phyloP scores from a whole-genome alignment of 1,139 yeast species.

The Diutina mesorugosa region DNA sequence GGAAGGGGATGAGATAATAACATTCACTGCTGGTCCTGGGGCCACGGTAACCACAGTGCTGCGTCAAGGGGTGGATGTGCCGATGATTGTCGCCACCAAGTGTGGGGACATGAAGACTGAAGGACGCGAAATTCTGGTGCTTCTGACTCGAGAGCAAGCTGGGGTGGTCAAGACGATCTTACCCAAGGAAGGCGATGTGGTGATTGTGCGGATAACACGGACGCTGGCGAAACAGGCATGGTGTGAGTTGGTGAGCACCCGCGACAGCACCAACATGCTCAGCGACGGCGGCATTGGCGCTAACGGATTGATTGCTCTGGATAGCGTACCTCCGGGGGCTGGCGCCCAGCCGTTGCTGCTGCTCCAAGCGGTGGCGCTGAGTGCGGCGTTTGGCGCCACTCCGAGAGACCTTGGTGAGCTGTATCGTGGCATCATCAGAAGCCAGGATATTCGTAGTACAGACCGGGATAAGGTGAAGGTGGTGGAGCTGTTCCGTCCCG shows the following conservation, averaged over 20 bases:
- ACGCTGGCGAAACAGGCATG: constrained; percentile 60
- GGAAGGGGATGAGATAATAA: constrained; percentile 9
- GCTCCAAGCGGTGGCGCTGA: constrained; percentile 33
- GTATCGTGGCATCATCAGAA: constrained; percentile 76
- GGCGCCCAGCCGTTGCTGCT: constrained; percentile 35
- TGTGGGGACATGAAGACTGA: constrained; percentile 5
- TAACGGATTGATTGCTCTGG: constrained; percentile 37
- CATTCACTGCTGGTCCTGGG: constrained; percentile 25
- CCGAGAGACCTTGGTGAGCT: constrained; percentile 77
- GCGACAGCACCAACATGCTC: constrained; percentile 44
- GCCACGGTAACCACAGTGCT: constrained; percentile 21
- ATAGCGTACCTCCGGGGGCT: constrained; percentile 29
- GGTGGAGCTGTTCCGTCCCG: constrained; percentile 73
- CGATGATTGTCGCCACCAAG: constrained; percentile 12
- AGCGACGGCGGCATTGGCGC: constrained; percentile 59
- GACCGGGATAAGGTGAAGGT: constrained; percentile 82
- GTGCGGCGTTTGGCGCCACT: constrained; percentile 19
- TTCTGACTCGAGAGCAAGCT: not conserved
- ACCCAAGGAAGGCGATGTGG: constrained; percentile 80
- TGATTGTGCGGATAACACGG: constrained; percentile 62
- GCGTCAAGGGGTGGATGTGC: constrained; percentile 11
- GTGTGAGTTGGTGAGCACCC: constrained; percentile 76
- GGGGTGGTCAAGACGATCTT: constrained; percentile 30
- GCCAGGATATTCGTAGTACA: constrained; percentile 83
- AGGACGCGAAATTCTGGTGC: constrained; percentile 4